Percentiles rank a stretch among this genome's conserved stretches.
Conservation (phyloP, 108 stramenopile genomes). For the Epipyxis sp. region DNA sequence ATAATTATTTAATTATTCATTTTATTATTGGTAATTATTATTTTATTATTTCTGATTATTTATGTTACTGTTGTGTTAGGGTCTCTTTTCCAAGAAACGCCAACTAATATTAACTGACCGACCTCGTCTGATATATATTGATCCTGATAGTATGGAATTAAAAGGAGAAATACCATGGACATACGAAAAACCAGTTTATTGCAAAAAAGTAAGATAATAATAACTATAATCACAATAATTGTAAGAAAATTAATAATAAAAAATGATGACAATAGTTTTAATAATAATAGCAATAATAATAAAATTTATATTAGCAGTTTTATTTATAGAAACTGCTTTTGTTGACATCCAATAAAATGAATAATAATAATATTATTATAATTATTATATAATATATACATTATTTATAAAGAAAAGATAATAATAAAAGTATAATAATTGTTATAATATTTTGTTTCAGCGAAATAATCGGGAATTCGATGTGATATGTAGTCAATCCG, state of each 20-base stretch:
- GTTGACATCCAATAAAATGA: too few relatives aligned
- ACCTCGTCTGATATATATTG: slow-evolving; percentile 28
- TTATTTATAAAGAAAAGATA: too few relatives aligned
- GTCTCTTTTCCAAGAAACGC: slow-evolving; percentile 26
- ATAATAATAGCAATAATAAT: too few relatives aligned
- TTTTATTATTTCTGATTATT: slow-evolving; percentile 17
- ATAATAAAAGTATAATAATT: not conserved
- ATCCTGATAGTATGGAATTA: slow-evolving; percentile 21
- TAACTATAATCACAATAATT: too few relatives aligned
- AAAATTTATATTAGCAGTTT: not conserved
- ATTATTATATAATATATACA: too few relatives aligned
- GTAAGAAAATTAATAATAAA: too few relatives aligned
- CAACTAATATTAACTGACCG: slow-evolving; percentile 20
- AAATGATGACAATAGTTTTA: too few relatives aligned
- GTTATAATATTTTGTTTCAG: not conserved
- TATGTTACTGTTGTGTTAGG: too few relatives aligned
- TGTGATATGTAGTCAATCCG: not conserved
- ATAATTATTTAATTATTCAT: not conserved
- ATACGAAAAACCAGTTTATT: not conserved
- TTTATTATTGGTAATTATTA: not conserved
- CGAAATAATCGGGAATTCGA: not conserved
- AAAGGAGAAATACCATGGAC: slow-evolving; percentile 33
- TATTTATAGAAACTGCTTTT: too few relatives aligned
- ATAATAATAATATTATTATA: not conserved
- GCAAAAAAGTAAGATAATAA: slow-evolving; percentile 1